Percentiles rank a stretch among this genome's conserved stretches.
Conservation (phyloP, 2,329 filamentous ascomycete genomes). For the Trichoderma atrobrunneum region DNA sequence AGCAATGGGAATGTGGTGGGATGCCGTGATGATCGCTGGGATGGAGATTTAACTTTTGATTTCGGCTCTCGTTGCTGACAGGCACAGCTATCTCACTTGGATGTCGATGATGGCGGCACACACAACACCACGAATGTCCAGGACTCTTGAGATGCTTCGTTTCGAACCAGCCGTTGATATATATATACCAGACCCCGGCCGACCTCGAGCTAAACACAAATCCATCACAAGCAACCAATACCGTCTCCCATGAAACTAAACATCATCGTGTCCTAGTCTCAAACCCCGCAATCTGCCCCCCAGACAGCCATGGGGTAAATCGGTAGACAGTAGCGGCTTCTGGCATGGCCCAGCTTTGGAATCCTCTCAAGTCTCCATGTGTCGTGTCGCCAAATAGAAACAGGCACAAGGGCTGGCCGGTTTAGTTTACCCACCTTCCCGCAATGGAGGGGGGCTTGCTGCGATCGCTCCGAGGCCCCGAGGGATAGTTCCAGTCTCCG, state of each 20-base stretch:
- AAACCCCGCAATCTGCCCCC: conserved; percentile 16
- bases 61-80: not conserved
- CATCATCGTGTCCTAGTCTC: not conserved
- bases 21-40: not conserved
- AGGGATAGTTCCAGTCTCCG: not conserved
- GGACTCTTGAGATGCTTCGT: not conserved
- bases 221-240: not conserved
- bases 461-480: not conserved
- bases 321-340: conserved; percentile 14
- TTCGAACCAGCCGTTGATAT: not conserved
- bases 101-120: not conserved
- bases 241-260: not conserved
- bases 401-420: not conserved
- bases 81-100: not conserved
- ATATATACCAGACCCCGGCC: not conserved
- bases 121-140: not conserved
- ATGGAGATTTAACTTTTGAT: not conserved
- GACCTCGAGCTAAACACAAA: not conserved
- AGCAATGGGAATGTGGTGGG: not conserved
- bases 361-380: not conserved
- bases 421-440: not conserved
- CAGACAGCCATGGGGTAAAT: not conserved
- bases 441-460: not conserved
- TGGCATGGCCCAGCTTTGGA: not conserved
- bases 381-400: not conserved